Evolutionary conservation across 768 basidiomycete genomes (phyloP).

Genomic region (Macrolepiota fuliginosa): DNA sequence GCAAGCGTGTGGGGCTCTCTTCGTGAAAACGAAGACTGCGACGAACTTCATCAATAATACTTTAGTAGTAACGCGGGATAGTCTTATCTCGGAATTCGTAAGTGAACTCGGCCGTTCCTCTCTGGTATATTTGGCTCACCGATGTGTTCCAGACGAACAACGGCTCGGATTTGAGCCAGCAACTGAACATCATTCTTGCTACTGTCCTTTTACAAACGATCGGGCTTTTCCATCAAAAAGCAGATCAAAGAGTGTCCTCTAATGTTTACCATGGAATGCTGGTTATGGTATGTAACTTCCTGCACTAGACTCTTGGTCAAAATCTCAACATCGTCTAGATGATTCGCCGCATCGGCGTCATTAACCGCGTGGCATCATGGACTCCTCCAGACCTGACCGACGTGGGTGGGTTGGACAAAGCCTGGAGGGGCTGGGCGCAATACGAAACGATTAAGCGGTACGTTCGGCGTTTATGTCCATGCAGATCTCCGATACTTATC

Average conservation of each 20-base stretch:
- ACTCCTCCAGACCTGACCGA: slow-evolving; percentile 35
- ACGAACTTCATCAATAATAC: slow-evolving; percentile 46
- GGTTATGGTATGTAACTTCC: slow-evolving; percentile 43
- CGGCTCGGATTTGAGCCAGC: slow-evolving; percentile 7
- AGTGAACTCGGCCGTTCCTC: slow-evolving; percentile 22
- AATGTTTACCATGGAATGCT: slow-evolving; percentile 61
- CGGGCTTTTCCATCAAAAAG: slow-evolving; percentile 51
- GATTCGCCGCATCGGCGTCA: slow-evolving; percentile 45
- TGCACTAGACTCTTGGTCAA: not conserved
- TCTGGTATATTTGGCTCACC: not conserved
- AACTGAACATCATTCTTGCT: slow-evolving; percentile 36
- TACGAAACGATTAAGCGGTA: slow-evolving; percentile 60
- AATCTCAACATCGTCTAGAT: slow-evolving; percentile 29
- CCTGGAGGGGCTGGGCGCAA: slow-evolving; percentile 57
- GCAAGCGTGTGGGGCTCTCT: slow-evolving; percentile 63
- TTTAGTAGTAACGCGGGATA: slow-evolving; percentile 41
- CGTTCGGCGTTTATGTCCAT: slow-evolving; percentile 16
- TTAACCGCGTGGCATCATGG: slow-evolving; percentile 45
- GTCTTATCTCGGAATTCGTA: slow-evolving; percentile 56
- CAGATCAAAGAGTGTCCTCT: slow-evolving; percentile 44
- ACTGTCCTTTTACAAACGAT: slow-evolving; percentile 55
- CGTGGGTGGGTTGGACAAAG: slow-evolving; percentile 30
- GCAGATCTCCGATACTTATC: slow-evolving; percentile 11
- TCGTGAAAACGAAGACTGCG: slow-evolving; percentile 48
- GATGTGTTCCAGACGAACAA: slow-evolving; percentile 13